These are phyloP conservation scores for Penicillium salamii DNA, from an alignment of 495 filamentous ascomycete genomes.

Conservation along the genomic window DNA sequence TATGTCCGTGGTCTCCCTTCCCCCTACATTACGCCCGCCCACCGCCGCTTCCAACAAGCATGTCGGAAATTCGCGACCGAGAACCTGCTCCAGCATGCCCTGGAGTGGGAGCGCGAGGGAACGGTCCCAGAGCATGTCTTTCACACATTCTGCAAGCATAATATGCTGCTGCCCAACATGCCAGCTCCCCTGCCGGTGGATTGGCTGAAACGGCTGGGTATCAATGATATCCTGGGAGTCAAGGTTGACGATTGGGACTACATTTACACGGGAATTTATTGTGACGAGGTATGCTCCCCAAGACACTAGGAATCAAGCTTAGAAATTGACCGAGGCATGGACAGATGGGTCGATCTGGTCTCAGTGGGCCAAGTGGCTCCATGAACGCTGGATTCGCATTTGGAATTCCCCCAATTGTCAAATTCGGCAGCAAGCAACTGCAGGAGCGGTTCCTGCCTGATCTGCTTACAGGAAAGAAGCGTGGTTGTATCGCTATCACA, in stretches of 20 bases:
- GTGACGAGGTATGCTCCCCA: conserved; percentile 50
- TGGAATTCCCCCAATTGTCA: conserved; percentile 66
- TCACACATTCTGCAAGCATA: conserved; percentile 54
- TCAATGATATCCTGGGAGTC: conserved; percentile 64
- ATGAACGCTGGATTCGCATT: conserved; percentile 69
- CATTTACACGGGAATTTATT: conserved; percentile 65
- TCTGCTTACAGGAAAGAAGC: conserved; percentile 61
- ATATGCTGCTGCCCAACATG: conserved; percentile 64
- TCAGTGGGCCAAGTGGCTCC: conserved; percentile 56
- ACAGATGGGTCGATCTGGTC: conserved; percentile 60
- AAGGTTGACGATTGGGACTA: conserved; percentile 76
- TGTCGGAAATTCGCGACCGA: conserved; percentile 62
- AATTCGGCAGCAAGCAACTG: conserved; percentile 58
- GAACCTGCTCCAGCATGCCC: conserved; percentile 56
- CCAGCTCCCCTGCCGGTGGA: conserved; percentile 64
- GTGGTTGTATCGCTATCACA: conserved; percentile 74
- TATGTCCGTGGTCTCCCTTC: conserved; percentile 68
- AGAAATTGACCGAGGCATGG: neutral
- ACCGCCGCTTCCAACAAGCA: conserved; percentile 62
- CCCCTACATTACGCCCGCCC: conserved; percentile 62
- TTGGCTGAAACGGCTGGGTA: conserved; percentile 62
- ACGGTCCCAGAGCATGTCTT: conserved; percentile 62
- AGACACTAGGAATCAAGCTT: no score
- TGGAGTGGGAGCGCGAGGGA: conserved; percentile 65
- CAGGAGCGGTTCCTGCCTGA: conserved; percentile 65